Base-by-base conservation (phyloP, 352 stramenopile genomes). In the Blastocystis sp. region DNA sequence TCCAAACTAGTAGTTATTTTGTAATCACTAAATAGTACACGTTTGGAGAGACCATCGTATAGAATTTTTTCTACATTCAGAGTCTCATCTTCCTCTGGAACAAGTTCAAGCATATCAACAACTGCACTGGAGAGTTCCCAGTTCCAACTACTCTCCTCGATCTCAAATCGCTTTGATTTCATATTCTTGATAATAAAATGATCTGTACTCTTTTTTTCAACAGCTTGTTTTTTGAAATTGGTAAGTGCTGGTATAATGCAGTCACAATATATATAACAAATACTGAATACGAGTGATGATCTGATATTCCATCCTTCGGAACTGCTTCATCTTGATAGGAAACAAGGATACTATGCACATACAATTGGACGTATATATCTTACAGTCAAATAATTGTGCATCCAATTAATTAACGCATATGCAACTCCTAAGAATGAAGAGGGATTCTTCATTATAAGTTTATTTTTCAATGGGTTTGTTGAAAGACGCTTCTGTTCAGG, bases 71-170 rank as follows among this genome's bases (percentile, higher is more conserved):
- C 37, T 0, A 80, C 45, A 62, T 80, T 53, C 23, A 80, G 62
- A 13, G 45, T 34, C 11, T n/a, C 11, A 39, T 80, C 70, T 26
- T 80, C 70, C 15, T 29, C 43, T 43, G 70, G 70, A 13, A 80
- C 64, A 7, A 45, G 39, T 62, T 80, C n/a, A 13, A 80, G 26
- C 3, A 80, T 29, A 50, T 54, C 34, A 18, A n/a, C 15, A 62
- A 80, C 45, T 41, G 45, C 55, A 18, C 55, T 47, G 20, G 15
- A 34, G 9, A 80, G 45, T 7, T 80, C 70, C 23, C 29, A 63
- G 23, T 41, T 80, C 70, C 70, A 80, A 20, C 70, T 80, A 54
- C 50, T 80, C 23, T 80, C 70, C 45, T 80, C 70, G 8, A 80
- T 62, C n/a, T 80, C 70, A 45, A 80, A 80, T 62, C 70, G 50